Conservation (phyloP, 2,329 filamentous ascomycete genomes). For the Lasiodiplodia sp. region DNA sequence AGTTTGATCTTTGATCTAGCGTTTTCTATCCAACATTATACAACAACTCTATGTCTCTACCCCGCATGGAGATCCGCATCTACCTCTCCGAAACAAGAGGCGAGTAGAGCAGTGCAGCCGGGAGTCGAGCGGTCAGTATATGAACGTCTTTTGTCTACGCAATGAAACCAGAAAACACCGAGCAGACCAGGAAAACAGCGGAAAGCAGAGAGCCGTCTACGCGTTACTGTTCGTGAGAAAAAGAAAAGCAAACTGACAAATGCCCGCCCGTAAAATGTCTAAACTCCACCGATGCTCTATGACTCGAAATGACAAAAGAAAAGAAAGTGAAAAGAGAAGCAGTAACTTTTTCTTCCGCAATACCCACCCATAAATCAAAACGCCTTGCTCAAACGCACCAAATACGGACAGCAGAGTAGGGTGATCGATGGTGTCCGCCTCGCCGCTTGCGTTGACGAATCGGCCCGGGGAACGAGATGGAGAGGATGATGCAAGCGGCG, state of each 20-base stretch:
- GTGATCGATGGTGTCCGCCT: neutral
- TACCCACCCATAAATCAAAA: neutral
- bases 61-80: neutral
- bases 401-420: neutral
- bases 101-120: neutral
- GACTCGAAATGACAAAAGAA: neutral
- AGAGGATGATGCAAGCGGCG: conserved; percentile 19
- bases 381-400: conserved; percentile 25
- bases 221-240: conserved; percentile 17
- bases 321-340: conserved; percentile 2
- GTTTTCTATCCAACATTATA: conserved; percentile 23
- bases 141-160: conserved; percentile 21
- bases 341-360: conserved; percentile 22
- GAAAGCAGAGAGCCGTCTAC: conserved; percentile 28
- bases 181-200: neutral
- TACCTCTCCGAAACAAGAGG: neutral
- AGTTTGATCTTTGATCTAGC: neutral
- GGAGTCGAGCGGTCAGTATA: conserved; percentile 1
- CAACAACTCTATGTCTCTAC: conserved; percentile 3
- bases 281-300: conserved; percentile 24
- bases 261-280: neutral
- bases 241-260: neutral
- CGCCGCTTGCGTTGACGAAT: neutral
- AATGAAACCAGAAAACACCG: neutral
- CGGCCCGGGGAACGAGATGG: conserved; percentile 8